Evolutionary conservation across 2,329 filamentous ascomycete genomes (phyloP), one percentile per base, ranked within the genome.

Genomic region (Thielaviopsis musarum): DNA sequence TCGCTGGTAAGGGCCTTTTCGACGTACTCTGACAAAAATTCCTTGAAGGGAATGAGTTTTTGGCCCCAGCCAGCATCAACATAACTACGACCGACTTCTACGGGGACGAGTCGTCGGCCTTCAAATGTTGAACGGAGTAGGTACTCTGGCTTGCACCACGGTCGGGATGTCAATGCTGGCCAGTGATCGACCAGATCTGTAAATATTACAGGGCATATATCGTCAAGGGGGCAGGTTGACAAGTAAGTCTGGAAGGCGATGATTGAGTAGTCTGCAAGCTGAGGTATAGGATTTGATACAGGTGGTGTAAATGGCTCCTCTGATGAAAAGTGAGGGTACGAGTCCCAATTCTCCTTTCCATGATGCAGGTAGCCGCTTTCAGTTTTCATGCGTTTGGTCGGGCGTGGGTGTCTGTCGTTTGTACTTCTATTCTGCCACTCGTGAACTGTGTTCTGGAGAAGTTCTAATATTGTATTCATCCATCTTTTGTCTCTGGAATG

Each of bases 31-130:
- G 74, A 65, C 54, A 95, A 72, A 64, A 96, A 95, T 0, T 84
- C 74, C 5, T 73, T 71, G 65, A 97, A 94, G 0, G 80, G 75
- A 55, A 95, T 79, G 26, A 97, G 82, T 59, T 82, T 79, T 70
- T 97, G 91, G 0, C 84, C 83, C 91, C 91, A 96, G 22, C 77
- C 84, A 21, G 81, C 79, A 63, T 95, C 89, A 1, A 89, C 91
- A 67, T 97, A 98, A 67, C 86, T 93, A 54, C 87, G 76, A 0
- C 93, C 91, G 1, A 93, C 70, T 69, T 97, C 91, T 2, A 96
- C 79, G 0, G 91, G 91, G 0, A 97, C 87, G 0, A 95, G 77
- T 12, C 93, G 78, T 34, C 83, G 76, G 0, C 93, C 93, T 2
- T 75, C 79, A 41, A 95, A 81, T 0, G 91, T 96, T 59, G 75